Percentiles rank a stretch among this genome's conserved stretches.
Conservation (phyloP, 73 alveolate genomes). For the Durusdinium trenchii region DNA sequence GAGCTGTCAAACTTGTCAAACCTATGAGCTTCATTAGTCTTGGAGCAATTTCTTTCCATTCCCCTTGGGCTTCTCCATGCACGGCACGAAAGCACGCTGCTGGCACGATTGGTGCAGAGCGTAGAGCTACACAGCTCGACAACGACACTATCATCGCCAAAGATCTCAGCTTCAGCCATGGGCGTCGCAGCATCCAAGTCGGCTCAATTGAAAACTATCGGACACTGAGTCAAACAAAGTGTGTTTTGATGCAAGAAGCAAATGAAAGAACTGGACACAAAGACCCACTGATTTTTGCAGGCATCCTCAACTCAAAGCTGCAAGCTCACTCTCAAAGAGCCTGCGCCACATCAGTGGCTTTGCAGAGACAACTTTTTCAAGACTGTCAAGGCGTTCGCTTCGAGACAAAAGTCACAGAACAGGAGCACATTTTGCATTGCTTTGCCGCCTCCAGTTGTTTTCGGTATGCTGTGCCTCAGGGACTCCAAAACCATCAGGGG, state of each 20-base stretch:
- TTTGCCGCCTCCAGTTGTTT: constrained; percentile 40
- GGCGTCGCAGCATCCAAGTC: background rate
- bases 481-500: background rate
- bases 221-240: too few relatives aligned
- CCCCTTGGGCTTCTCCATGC: background rate
- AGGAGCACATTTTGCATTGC: too few relatives aligned
- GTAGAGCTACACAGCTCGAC: background rate
- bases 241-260: too few relatives aligned
- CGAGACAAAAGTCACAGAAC: too few relatives aligned
- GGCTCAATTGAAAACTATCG: background rate
- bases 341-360: background rate
- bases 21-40: background rate
- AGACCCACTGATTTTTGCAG: too few relatives aligned
- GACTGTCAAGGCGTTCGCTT: background rate
- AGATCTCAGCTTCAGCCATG: constrained; percentile 64
- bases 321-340: background rate
- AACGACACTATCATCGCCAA: background rate
- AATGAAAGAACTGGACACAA: too few relatives aligned
- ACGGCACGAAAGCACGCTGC: background rate
- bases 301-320: background rate
- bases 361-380: background rate
- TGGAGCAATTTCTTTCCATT: background rate
- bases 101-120: background rate
- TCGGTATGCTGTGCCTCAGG: constrained; percentile 10
- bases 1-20: background rate